Evolutionary conservation across 1,284 basidiomycete species (phyloP), one percentile per base, ranked within the genome.

Genomic region (Papiliotrema laurentii): DNA sequence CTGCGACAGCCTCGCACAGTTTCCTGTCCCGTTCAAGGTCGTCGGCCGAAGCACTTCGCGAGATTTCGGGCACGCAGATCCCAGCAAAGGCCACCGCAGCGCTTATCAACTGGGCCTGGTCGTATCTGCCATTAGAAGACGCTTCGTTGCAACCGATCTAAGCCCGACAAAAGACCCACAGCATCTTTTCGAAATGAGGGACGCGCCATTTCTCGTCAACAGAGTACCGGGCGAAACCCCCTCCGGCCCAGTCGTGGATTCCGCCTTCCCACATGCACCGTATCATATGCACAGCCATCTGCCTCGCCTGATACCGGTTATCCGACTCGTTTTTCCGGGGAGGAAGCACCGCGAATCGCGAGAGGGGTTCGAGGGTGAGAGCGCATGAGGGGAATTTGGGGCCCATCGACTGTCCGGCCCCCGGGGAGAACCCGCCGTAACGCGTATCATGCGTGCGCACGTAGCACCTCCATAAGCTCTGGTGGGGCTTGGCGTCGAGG

Each of bases 141-240:
- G 10, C 25, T 28, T 28, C n/a, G 9, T 6, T 5, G 27, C 41
- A 21, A 22, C 25, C 30, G n/a, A 30, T 31, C n/a, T n/a, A n/a
- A n/a, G n/a, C n/a, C n/a, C n/a, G n/a, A n/a, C n/a, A 30, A 4
- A 3, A 3, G 14, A 64, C 64, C 36, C 41, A 66, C 45, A 78
- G 68, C 77, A 78, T 78, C 62, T 77, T 77, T 53, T 78, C 76
- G 53, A 78, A 78, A 55, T 78, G 77, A 4, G 76, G 77, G 2
- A 78, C 73, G 35, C 73, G 69, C 76, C 76, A 78, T 21, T 64
- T 61, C 45, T 73, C 73, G 53, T 78, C 77, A 5, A 78, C 77
- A 13, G 71, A 75, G 51, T 78, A 78, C 43, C 77, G 46, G 14
- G 76, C 68, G 34, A 78, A 68, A 2, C 77, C 77, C 14, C 69